Evolutionary conservation across 1,284 basidiomycete genomes (phyloP), one percentile per base, ranked within the genome.

Genomic region (Phylloporus sp.): DNA sequence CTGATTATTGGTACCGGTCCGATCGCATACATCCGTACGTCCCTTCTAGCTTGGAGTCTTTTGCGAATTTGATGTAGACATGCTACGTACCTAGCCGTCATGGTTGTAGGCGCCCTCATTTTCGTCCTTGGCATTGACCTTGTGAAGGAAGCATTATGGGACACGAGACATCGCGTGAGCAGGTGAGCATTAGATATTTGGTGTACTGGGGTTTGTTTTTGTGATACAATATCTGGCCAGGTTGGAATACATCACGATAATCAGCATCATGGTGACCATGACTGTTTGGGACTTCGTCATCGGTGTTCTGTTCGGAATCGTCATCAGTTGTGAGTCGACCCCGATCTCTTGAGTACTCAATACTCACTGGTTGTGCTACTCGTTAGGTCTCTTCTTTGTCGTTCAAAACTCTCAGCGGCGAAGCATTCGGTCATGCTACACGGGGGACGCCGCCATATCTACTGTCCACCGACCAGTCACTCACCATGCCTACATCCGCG

Each of bases 71-170:
- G 52, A 37, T 26, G 31, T 34, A 10, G 34, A 65, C 22, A 28
- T 31, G 92, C 91, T 90, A 18, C 31, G 4, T 47, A 60, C 32
- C 26, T 47, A 95, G 93, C 94, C 63, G 89, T 96, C 47, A 90
- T 94, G 86, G 89, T 96, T 6, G 94, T 96, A 22, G 92, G 92
- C 1, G 92, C 96, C 3, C 83, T 99, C 63, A 98, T 99, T 72
- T 97, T 96, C 69, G 95, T 98, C 15, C 86, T 99, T 29, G 97
- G 97, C 1, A 88, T 98, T 64, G 97, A 99, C 70, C 86, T 99
- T 34, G 88, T 94, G 37, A 97, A 97, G 72, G 97, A 98, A 74
- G 96, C 97, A 0, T 78, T 98, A 6, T 98, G 96, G 95, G 97
- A 99, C 78, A 98, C 96, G 6, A 83, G 94, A 52, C 87, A 95